A percentile compares a stretch with the other conserved stretches of the same genome.
phyloP scores from a whole-genome alignment of 306 rosid species.

The Carpinus fangiana region DNA sequence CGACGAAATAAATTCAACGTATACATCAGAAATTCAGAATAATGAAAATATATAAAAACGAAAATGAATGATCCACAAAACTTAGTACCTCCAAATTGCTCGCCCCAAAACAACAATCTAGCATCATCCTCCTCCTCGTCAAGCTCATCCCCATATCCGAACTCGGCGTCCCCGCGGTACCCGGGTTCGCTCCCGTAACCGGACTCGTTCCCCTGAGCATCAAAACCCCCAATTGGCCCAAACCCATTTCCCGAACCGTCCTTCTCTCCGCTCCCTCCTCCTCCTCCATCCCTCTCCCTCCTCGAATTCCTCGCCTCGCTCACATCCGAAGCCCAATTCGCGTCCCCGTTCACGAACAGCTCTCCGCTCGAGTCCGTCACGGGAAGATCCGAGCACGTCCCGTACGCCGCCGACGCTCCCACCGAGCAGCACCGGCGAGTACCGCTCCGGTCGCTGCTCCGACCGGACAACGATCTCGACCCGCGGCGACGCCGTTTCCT shows the following conservation, averaged over 20 bases:
- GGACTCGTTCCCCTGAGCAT: conserved; percentile 75
- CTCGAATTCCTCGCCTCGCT: conserved; percentile 83
- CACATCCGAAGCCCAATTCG: conserved; percentile 91
- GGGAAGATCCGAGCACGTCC: conserved; percentile 95
- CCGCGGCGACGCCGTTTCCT: conserved; percentile 85
- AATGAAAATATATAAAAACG: not conserved
- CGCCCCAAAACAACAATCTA: conserved; percentile 76
- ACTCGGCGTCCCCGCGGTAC: conserved; percentile 97
- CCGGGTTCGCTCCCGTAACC: conserved; percentile 99
- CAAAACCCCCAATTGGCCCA: conserved; percentile 64
- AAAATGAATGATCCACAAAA: not conserved
- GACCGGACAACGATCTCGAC: conserved; percentile 91
- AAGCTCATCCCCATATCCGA: conserved; percentile 91
- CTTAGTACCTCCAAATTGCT: conserved; percentile 58
- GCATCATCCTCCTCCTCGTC: conserved; percentile 96
- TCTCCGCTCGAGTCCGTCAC: conserved; percentile 96
- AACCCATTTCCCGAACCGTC: conserved; percentile 67
- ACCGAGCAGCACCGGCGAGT: conserved; percentile 87
- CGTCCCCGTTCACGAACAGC: conserved; percentile 82
- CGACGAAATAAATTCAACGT: not conserved
- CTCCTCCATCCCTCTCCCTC: conserved; percentile 61
- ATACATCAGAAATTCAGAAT: not conserved
- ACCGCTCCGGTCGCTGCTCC: conserved; percentile 96
- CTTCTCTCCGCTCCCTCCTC: conserved; percentile 58
- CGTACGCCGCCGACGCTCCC: conserved; percentile 87